Percentiles rank a stretch among this genome's conserved stretches.
phyloP scores from a whole-genome alignment of 495 filamentous ascomycete genomes.

The Viridothelium virens region DNA sequence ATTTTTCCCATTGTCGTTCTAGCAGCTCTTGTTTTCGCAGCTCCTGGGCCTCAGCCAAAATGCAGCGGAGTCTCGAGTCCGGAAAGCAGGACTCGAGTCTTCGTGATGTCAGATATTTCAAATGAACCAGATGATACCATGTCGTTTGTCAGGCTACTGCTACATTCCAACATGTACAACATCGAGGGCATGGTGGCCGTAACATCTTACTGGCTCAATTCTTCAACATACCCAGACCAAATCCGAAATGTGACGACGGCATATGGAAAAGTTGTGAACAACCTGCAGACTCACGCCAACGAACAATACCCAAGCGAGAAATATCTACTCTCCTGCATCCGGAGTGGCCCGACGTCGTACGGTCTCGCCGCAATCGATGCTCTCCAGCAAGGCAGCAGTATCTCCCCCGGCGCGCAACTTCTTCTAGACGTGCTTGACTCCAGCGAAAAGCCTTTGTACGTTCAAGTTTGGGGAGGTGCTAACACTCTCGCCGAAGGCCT shows the following conservation, averaged over 20 bases:
- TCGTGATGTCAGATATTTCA: conserved; percentile 38
- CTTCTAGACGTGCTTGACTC: conserved; percentile 33
- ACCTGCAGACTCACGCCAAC: conserved; percentile 20
- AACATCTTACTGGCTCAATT: conserved; percentile 25
- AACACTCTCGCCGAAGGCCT: conserved; percentile 43
- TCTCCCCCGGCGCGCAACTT: conserved; percentile 31
- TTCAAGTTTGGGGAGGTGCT: conserved; percentile 44
- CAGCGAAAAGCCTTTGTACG: conserved; percentile 37
- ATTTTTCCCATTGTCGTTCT: not conserved
- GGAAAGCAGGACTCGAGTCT: conserved; percentile 32
- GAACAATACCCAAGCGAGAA: conserved; percentile 18
- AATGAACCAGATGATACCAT: conserved; percentile 34
- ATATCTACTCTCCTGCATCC: conserved; percentile 17
- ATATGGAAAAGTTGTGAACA: conserved; percentile 16
- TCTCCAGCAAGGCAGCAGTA: conserved; percentile 18
- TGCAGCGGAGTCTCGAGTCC: conserved; percentile 6
- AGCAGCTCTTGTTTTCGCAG: not conserved
- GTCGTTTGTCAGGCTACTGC: conserved; percentile 28
- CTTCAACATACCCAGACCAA: conserved; percentile 19
- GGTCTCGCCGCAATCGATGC: conserved; percentile 18
- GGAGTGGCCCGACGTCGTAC: conserved; percentile 17
- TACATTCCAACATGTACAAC: conserved; percentile 30
- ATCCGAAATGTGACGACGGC: conserved; percentile 18
- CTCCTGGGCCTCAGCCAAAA: not conserved
- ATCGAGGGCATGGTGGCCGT: conserved; percentile 30